Evolutionary conservation across 768 basidiomycete genomes (phyloP).

Genomic region (Russula compacta): DNA sequence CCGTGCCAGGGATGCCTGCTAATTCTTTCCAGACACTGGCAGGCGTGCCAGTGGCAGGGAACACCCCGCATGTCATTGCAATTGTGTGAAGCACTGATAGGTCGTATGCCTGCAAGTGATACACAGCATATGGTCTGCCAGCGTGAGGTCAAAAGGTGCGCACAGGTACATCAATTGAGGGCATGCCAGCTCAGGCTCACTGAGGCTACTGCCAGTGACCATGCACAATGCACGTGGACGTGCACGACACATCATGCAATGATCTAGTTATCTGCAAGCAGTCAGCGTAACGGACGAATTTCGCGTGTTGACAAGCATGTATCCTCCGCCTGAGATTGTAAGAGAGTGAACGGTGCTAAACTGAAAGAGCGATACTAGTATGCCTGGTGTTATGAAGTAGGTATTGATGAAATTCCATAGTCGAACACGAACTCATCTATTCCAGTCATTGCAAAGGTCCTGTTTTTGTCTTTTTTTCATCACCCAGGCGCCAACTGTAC

Average conservation of each 20-base stretch:
- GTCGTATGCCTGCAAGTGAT: not conserved
- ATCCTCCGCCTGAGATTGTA: not conserved
- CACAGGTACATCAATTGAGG: not conserved
- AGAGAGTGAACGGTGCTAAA: not conserved
- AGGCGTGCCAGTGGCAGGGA: not conserved
- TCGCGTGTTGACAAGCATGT: not conserved
- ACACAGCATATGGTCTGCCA: not conserved
- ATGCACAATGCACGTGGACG: not conserved
- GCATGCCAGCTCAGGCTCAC: no score
- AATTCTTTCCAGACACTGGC: not conserved
- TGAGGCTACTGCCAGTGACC: no score
- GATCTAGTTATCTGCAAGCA: not conserved
- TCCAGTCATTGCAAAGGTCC: not conserved
- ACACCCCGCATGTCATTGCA: not conserved
- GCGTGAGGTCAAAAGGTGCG: not conserved
- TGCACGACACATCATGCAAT: not conserved
- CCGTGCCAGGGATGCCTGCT: not conserved
- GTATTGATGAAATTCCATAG: not conserved
- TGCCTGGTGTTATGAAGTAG: not conserved
- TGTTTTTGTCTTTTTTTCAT: not conserved
- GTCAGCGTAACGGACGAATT: not conserved
- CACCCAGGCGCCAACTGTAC: not conserved
- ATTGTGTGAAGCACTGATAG: not conserved
- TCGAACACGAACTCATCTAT: not conserved
- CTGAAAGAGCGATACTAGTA: not conserved